phyloP scores from a whole-genome alignment of 192 early-diverging fungal species.

The Backusella morwellensis region DNA sequence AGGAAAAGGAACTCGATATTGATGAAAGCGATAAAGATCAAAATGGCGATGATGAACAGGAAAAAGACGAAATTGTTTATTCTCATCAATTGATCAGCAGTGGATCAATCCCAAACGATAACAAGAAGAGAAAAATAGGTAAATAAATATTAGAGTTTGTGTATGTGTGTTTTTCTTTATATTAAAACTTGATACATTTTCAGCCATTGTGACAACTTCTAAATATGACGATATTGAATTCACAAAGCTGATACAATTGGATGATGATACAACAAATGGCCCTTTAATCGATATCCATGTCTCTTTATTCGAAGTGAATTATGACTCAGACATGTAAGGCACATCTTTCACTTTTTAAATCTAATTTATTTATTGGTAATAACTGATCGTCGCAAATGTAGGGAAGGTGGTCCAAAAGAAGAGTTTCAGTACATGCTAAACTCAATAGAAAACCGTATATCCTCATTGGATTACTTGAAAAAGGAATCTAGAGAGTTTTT shows the following conservation, averaged over 20 bases:
- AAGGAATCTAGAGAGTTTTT: slow-evolving; percentile 7
- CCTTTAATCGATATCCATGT: slow-evolving; percentile 28
- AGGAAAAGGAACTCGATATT: neutral
- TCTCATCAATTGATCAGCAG: neutral
- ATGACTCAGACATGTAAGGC: slow-evolving; percentile 1
- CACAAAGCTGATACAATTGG: slow-evolving; percentile 23
- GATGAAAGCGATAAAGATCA: slow-evolving; percentile 1
- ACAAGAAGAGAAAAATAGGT: neutral
- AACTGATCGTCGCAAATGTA: neutral
- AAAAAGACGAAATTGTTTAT: neutral
- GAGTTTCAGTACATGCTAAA: neutral
- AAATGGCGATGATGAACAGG: neutral
- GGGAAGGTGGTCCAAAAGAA: neutral
- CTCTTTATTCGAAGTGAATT: slow-evolving; percentile 13
- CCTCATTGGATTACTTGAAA: neutral
- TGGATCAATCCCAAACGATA: neutral
- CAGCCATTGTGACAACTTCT: slow-evolving; percentile 17
- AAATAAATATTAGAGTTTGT: neutral
- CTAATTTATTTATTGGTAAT: neutral
- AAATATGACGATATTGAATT: slow-evolving; percentile 22
- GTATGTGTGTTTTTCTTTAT: neutral
- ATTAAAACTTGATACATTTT: neutral
- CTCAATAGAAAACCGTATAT: neutral
- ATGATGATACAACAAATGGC: neutral
- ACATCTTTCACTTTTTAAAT: no score